These are phyloP conservation scores for Ganoderma lingzhi DNA, from an alignment of 1,284 basidiomycete genomes.

Conservation along the genomic window DNA sequence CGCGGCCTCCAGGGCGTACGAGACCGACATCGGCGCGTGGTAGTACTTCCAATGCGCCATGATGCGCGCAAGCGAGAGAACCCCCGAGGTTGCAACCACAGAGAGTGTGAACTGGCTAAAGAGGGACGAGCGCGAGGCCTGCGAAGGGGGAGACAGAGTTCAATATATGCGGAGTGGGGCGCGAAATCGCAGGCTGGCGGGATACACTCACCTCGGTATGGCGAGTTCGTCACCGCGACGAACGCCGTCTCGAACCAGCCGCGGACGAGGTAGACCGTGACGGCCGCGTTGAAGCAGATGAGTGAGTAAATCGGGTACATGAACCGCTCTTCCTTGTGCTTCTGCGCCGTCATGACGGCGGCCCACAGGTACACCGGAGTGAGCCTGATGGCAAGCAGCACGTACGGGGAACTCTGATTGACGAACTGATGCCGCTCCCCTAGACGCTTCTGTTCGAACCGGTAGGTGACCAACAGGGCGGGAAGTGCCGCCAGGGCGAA, in stretches of 20 bases:
- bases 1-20: slow-evolving; percentile 75
- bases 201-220: slow-evolving; percentile 73
- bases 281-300: slow-evolving; percentile 94
- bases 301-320: slow-evolving; percentile 96
- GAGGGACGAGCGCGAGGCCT: slow-evolving; percentile 81
- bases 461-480: slow-evolving; percentile 78
- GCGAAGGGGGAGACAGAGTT: background rate
- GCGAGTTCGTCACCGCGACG: slow-evolving; percentile 79
- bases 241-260: slow-evolving; percentile 88
- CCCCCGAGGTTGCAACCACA: slow-evolving; percentile 67
- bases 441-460: slow-evolving; percentile 81
- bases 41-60: slow-evolving; percentile 90
- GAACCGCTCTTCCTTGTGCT: slow-evolving; percentile 98
- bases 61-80: slow-evolving; percentile 83
- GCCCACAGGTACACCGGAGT: slow-evolving; percentile 93
- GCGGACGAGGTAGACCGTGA: slow-evolving; percentile 82
- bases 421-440: slow-evolving; percentile 64
- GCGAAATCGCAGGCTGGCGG: background rate
- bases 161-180: slow-evolving; percentile 7
- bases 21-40: slow-evolving; percentile 86
- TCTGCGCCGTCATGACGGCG: slow-evolving; percentile 79
- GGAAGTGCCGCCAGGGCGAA: slow-evolving; percentile 87
- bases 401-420: slow-evolving; percentile 80
- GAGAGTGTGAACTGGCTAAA: slow-evolving; percentile 83
- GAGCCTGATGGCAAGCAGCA: slow-evolving; percentile 78